Base-by-base conservation (phyloP, 352 stramenopile species). In the Pythium apleroticum region DNA sequence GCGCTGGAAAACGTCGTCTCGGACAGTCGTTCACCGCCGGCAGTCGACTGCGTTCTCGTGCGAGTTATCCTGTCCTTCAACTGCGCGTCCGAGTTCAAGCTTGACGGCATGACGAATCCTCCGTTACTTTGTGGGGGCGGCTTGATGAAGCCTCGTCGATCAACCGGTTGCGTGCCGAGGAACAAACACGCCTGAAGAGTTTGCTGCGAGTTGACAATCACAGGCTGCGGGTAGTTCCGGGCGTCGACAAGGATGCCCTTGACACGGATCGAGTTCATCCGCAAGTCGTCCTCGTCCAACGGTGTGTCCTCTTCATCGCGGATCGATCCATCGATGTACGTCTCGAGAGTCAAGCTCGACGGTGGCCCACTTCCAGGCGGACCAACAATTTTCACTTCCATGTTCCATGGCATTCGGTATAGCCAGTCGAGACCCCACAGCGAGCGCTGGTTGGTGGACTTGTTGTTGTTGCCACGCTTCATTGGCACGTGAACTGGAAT, bases 351-450 rank as follows among this genome's bases (percentile, higher is more conserved):
- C 57, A 96, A 69, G 39, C 86, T 93, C 11, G 84, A 91, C n/a
- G 88, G 88, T 19, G 88, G 88, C 0, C 88, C 88, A 58, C 84
- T 94, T 28, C 88, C 88, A 53, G 88, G 88, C 20, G 88, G 88
- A 0, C 88, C 88, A 9, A 95, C 84, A 61, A 96, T 93, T 71
- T 96, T 96, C 41, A 96, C 88, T 65, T 96, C 88, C 84, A 96
- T 96, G 56, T 96, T 96, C 88, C 88, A 96, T 4, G 88, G 88
- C 86, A 96, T 95, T 50, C 88, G 86, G 61, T 95, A 96, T 2
- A 96, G 74, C 88, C 88, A 96, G 60, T 96, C 88, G 4, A 96
- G 73, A 15, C 84, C 86, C 86, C 88, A 96, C 14, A 91, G 65
- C 9, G 82, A 91, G 0, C 83, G 74, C 33, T 91, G 83, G 52